A percentile compares a stretch with the other conserved stretches of the same genome.
These are phyloP conservation scores for Neonectria hederae DNA, from an alignment of 2,329 filamentous ascomycete genomes.

Conservation along the genomic window DNA sequence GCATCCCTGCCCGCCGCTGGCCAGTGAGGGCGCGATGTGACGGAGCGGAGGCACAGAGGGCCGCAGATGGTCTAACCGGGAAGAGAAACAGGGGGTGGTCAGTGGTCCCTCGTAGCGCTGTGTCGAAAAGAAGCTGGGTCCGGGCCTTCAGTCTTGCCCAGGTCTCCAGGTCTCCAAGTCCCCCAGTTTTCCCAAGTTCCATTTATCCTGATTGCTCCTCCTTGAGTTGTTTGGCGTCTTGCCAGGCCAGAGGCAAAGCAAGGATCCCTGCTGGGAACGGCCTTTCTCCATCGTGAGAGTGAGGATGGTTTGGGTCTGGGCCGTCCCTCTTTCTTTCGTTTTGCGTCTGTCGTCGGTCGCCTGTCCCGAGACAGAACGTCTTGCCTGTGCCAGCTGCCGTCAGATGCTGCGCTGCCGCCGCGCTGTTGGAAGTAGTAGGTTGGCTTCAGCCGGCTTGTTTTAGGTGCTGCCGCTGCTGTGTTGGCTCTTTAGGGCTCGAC, in stretches of 20 bases:
- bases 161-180: not conserved
- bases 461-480: slow-evolving; percentile 39
- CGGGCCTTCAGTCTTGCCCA: slow-evolving; percentile 20
- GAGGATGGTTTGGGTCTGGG: slow-evolving; percentile 1
- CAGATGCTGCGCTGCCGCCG: slow-evolving; percentile 20
- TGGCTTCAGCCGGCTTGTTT: slow-evolving; percentile 23
- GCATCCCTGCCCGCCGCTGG: slow-evolving; percentile 22
- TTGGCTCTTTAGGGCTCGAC: slow-evolving; percentile 20
- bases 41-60: slow-evolving; percentile 24
- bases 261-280: slow-evolving; percentile 20
- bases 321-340: slow-evolving; percentile 7
- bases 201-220: not conserved
- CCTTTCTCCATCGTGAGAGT: no score
- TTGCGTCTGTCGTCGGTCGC: not conserved
- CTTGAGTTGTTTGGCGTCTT: slow-evolving; percentile 10
- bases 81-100: slow-evolving; percentile 31
- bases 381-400: slow-evolving; percentile 11
- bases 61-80: slow-evolving; percentile 31
- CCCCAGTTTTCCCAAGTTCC: not conserved
- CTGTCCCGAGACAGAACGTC: slow-evolving; percentile 3
- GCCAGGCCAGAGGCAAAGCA: slow-evolving; percentile 15
- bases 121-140: slow-evolving; percentile 13
- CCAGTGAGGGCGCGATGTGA: slow-evolving; percentile 33
- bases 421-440: slow-evolving; percentile 25
- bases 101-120: slow-evolving; percentile 38